Base-by-base conservation (phyloP, 352 stramenopile species). In the Phytophthora foliorum region DNA sequence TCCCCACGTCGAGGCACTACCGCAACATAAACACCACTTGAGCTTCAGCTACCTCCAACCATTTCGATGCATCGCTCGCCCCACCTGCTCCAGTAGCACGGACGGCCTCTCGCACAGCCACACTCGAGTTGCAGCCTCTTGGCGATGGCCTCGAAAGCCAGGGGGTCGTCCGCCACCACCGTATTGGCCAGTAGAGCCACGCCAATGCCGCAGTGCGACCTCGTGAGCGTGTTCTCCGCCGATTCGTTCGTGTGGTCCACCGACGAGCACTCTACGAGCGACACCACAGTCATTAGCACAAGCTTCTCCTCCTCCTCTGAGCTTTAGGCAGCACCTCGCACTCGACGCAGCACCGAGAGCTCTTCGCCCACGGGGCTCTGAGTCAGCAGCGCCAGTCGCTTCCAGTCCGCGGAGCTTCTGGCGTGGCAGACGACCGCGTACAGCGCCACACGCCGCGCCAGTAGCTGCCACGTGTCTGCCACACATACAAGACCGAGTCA, bases 31-130 rank as follows among this genome's bases (percentile, higher is more conserved):
- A 39, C 21, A 72, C 53, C 41, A 69, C 31, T n/a, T 39, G 3
- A 64, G 36, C 21, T 16, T 17, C 25, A 39, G 2, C 13, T 13
- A 60, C 5, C 14, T 39, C 8, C 21, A 9, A 24, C 14, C 27
- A 9, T 21, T 59, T 31, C 27, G 27, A 31, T 34, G 7, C 1
- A 29, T 52, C 31, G 11, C n/a, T 16, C 7, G 38, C 16, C 66
- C 41, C 75, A 94, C 86, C 70, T 91, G 86, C 86, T 94, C 84
- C 85, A 94, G 65, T 94, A 94, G 72, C 87, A 95, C 29, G 86
- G 63, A 6, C 67, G 65, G 44, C 86, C 74, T 55, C 65, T 81
- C 1, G 83, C 82, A 62, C 88, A 95, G 49, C 88, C 85, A 52
- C 88, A 95, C 22, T 92, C 69, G 17, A 84, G 72, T 61, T 93